phyloP scores from a whole-genome alignment of 2,329 filamentous ascomycete species.

The Paraconiothyrium brasiliense region DNA sequence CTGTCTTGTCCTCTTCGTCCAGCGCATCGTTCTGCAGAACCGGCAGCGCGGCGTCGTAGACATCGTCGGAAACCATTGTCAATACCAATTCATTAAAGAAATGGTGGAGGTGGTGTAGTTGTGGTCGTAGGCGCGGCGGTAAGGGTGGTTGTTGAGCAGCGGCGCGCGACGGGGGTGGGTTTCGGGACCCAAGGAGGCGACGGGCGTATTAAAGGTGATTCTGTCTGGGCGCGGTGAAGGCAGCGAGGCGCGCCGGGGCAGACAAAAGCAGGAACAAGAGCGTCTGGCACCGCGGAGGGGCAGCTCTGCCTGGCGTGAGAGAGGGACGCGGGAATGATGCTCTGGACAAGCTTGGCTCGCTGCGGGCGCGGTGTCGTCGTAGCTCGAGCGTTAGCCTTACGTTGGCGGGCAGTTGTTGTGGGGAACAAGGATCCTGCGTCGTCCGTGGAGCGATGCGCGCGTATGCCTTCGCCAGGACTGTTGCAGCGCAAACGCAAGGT shows the following conservation, averaged over 20 bases:
- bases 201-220: slow-evolving; percentile 33
- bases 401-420: slow-evolving; percentile 22
- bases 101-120: background rate
- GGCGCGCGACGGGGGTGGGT: slow-evolving; percentile 9
- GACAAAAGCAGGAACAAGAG: slow-evolving; percentile 30
- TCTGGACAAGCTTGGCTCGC: slow-evolving; percentile 28
- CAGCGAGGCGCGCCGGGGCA: slow-evolving; percentile 31
- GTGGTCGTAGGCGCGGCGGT: background rate
- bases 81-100: slow-evolving; percentile 11
- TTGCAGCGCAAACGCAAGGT: background rate
- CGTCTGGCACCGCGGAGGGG: slow-evolving; percentile 28
- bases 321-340: slow-evolving; percentile 25
- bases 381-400: slow-evolving; percentile 32
- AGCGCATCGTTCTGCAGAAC: slow-evolving; percentile 83
- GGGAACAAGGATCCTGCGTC: slow-evolving; percentile 22
- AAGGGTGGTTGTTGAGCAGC: slow-evolving; percentile 2
- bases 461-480: background rate
- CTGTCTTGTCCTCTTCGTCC: slow-evolving; percentile 95
- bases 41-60: slow-evolving; percentile 90
- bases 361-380: slow-evolving; percentile 26
- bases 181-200: slow-evolving; percentile 20
- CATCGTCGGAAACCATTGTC: slow-evolving; percentile 88
- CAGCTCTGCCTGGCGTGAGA: slow-evolving; percentile 23
- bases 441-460: slow-evolving; percentile 18
- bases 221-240: slow-evolving; percentile 18